A percentile compares a stretch with the other conserved stretches of the same genome.
Evolutionary conservation across 2,329 filamentous ascomycete species (phyloP).

Genomic region (Myriosclerotinia duriaeana): DNA sequence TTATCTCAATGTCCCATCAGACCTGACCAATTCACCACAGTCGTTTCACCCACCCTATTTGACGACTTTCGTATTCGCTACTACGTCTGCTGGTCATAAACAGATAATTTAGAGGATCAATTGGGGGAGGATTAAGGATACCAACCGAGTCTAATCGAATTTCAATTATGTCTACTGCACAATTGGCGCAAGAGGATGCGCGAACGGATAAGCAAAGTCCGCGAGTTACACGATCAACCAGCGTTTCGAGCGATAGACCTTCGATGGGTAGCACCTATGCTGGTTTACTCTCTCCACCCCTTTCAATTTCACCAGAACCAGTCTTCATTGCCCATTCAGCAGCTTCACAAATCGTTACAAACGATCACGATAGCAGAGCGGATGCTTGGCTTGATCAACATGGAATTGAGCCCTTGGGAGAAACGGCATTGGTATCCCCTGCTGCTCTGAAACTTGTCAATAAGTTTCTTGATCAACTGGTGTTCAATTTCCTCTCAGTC

Average conservation of each 20-base stretch:
- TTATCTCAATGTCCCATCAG: slow-evolving; percentile 2
- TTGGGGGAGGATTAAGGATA: slow-evolving; percentile 2
- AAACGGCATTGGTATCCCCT: slow-evolving; percentile 70
- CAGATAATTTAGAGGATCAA: not conserved
- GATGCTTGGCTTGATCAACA: slow-evolving; percentile 69
- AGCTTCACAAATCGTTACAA: slow-evolving; percentile 87
- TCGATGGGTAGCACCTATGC: slow-evolving; percentile 55
- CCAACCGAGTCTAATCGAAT: not conserved
- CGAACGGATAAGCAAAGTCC: slow-evolving; percentile 21
- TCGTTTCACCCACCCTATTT: not conserved
- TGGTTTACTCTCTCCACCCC: slow-evolving; percentile 64
- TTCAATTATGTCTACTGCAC: slow-evolving; percentile 16
- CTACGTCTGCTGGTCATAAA: slow-evolving; percentile 18
- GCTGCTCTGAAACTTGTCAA: slow-evolving; percentile 79
- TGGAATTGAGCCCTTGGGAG: slow-evolving; percentile 62
- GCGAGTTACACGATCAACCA: slow-evolving; percentile 45
- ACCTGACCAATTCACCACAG: slow-evolving; percentile 2
- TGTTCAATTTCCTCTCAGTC: slow-evolving; percentile 83
- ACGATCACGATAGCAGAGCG: slow-evolving; percentile 75
- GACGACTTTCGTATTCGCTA: not conserved
- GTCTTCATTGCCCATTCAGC: slow-evolving; percentile 86
- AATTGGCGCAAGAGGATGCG: slow-evolving; percentile 1
- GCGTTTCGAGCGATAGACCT: slow-evolving; percentile 69
- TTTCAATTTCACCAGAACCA: slow-evolving; percentile 70
- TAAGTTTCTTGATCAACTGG: slow-evolving; percentile 86